A percentile compares a stretch with the other conserved stretches of the same genome.
phyloP scores from a whole-genome alignment of 1,139 yeast genomes.

The Yamadazyma mexicana region DNA sequence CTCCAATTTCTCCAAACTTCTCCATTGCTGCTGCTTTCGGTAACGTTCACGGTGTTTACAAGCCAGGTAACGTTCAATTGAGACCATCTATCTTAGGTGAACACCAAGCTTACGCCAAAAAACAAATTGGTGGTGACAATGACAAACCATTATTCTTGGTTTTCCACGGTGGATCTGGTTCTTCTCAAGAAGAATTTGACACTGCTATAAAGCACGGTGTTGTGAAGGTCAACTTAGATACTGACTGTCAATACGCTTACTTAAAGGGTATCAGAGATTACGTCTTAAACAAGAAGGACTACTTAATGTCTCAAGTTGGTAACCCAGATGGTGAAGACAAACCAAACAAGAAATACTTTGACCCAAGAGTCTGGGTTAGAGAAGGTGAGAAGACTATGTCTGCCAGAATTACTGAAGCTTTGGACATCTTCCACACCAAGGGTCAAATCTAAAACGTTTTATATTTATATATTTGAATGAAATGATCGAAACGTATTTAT shows the following conservation, averaged over 20 bases:
- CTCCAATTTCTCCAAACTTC: conserved; percentile 95
- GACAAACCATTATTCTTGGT: conserved; percentile 90
- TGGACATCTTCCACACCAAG: conserved; percentile 82
- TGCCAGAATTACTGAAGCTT: conserved; percentile 79
- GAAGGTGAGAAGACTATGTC: conserved; percentile 99
- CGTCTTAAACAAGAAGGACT: conserved; percentile 93
- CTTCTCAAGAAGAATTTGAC: conserved; percentile 87
- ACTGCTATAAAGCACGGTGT: conserved; percentile 92
- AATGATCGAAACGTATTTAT: too few species aligned
- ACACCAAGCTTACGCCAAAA: conserved; percentile 84
- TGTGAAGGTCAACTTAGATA: conserved; percentile 98
- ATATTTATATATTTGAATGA: conserved; percentile 1
- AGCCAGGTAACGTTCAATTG: conserved; percentile 97
- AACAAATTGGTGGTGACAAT: conserved; percentile 54
- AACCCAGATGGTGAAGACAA: conserved; percentile 99
- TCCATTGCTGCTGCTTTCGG: conserved; percentile 99
- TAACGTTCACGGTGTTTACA: conserved; percentile 99
- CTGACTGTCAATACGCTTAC: conserved; percentile 99
- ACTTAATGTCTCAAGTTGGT: conserved; percentile 85
- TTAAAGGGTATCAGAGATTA: conserved; percentile 95
- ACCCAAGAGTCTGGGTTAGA: conserved; percentile 99
- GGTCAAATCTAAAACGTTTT: conserved; percentile 47
- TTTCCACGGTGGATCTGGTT: conserved; percentile 99
- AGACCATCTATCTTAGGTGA: conserved; percentile 93
- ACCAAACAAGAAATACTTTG: conserved; percentile 99